Conservation (phyloP, 2,329 filamentous ascomycete species). For the Cryphonectria parasitica region DNA sequence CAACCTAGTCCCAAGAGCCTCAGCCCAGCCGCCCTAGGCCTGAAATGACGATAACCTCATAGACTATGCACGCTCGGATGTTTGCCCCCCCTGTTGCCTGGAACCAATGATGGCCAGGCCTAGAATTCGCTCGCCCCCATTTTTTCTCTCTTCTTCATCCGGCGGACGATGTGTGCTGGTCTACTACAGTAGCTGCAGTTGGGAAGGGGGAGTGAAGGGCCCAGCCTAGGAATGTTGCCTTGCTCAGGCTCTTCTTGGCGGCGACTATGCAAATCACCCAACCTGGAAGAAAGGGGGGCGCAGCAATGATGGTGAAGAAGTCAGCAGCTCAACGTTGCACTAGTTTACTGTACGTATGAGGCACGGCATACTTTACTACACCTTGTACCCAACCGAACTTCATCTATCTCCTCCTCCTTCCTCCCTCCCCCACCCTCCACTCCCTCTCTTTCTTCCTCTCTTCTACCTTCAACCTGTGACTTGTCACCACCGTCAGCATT, state of each 20-base stretch:
- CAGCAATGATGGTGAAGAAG: constrained; percentile 8
- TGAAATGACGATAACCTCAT: constrained; percentile 14
- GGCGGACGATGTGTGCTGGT: background rate
- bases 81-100: background rate
- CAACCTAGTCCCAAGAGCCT: constrained; percentile 14
- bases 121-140: background rate
- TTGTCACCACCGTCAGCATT: constrained; percentile 11
- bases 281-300: background rate
- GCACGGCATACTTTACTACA: constrained; percentile 20
- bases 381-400: background rate
- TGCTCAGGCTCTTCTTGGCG: background rate
- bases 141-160: background rate
- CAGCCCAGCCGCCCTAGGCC: constrained; percentile 7
- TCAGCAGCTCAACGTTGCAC: constrained; percentile 13
- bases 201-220: background rate
- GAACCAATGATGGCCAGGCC: constrained; percentile 8
- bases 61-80: background rate
- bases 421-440: no score
- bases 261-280: background rate
- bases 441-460: background rate
- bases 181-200: background rate
- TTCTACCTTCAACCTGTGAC: constrained; percentile 1
- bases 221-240: background rate
- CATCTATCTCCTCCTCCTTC: background rate
- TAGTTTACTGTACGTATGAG: constrained; percentile 10